These are phyloP conservation scores for Anethum foeniculum DNA, from an alignment of 140 eudicot species.

Conservation along the genomic window DNA sequence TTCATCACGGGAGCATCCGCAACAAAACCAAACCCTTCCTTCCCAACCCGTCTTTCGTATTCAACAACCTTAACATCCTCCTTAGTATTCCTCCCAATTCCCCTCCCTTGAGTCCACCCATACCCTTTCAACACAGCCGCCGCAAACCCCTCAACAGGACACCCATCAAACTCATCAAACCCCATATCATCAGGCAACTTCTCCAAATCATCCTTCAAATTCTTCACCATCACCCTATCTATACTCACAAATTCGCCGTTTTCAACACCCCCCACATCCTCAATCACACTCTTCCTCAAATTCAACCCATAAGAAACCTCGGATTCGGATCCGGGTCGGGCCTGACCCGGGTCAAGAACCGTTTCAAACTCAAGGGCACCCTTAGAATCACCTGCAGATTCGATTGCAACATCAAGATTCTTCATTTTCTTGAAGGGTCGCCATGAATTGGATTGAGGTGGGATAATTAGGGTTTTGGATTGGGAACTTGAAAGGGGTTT, in stretches of 20 bases:
- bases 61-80: slow-evolving; percentile 63
- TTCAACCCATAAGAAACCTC: slow-evolving; percentile 31
- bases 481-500: slow-evolving; percentile 17
- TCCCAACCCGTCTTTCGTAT: slow-evolving; percentile 28
- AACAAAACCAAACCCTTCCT: slow-evolving; percentile 54
- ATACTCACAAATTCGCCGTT: background rate
- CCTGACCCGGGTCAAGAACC: background rate
- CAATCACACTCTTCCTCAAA: slow-evolving; percentile 18
- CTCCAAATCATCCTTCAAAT: slow-evolving; percentile 44
- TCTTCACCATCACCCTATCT: slow-evolving; percentile 34
- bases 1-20: background rate
- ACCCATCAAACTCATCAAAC: slow-evolving; percentile 39
- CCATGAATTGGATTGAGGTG: slow-evolving; percentile 41
- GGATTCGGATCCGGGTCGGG: slow-evolving; percentile 15
- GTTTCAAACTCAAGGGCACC: slow-evolving; percentile 29
- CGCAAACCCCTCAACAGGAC: slow-evolving; percentile 57
- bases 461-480: slow-evolving; percentile 24
- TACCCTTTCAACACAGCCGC: slow-evolving; percentile 50
- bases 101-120: slow-evolving; percentile 72
- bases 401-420: slow-evolving; percentile 23
- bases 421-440: slow-evolving; percentile 24
- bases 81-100: slow-evolving; percentile 55
- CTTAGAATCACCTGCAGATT: slow-evolving; percentile 29
- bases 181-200: slow-evolving; percentile 51
- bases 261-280: background rate